Evolutionary conservation across 495 filamentous ascomycete species (phyloP), one percentile per base, ranked within the genome.

Genomic region (Annulohypoxylon maeteangense): DNA sequence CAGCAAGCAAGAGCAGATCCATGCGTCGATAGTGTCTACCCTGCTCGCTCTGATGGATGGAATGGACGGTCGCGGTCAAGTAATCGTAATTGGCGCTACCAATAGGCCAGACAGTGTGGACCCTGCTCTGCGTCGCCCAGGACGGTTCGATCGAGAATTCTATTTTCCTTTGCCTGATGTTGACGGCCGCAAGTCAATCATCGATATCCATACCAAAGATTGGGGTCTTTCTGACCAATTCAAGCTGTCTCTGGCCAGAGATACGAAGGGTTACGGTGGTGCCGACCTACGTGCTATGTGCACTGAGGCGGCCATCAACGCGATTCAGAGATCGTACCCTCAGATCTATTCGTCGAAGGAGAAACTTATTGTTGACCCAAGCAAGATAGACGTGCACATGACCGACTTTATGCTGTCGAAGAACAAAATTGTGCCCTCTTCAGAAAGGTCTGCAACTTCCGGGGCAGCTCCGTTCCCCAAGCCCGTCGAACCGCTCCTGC

Each of bases 231-330:
- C 91, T 23, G 81, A 85, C 14, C 79, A 82, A 18, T 95, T 98
- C 82, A 97, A 97, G 80, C 85, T 91, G 59, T 85, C 92, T 45
- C 84, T 99, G 42, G 93, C 95, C 7, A 90, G 91, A 62, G 83
- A 93, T 62, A 97, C 95, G 4, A 97, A 97, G 79, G 96, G 96
- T 31, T 99, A 97, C 76, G 95, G 94, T 69, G 95, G 95, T 83
- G 95, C 95, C 6, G 95, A 99, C 80, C 79, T 99, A 25, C 90
- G 95, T 32, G 94, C 96, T 27, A 86, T 99, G 48, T 97, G 93
- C 81, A 99, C 96, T 1, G 95, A 99, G 83, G 95, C 95, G n/a
- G 93, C 96, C 7, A 82, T 99, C n/a, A 99, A 98, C 79, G 93
- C 95, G 11, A 94, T 99, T 22, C 96, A 99, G 78, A 86, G 95